These are phyloP conservation scores for Fusarium sp. DNA, from an alignment of 2,329 filamentous ascomycete genomes.

Conservation along the genomic window DNA sequence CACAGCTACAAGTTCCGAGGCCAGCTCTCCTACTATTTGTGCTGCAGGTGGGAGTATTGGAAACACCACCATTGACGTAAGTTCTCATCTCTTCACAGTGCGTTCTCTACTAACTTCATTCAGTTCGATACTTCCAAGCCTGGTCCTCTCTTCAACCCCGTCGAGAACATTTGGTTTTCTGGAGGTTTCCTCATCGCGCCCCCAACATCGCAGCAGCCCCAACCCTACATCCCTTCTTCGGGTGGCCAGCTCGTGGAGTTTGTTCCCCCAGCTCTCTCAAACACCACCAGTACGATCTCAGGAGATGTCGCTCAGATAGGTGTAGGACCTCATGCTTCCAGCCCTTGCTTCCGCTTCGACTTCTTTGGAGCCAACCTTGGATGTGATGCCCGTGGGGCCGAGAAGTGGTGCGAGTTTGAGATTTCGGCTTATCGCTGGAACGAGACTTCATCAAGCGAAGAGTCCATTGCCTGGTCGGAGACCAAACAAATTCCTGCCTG, in stretches of 20 bases:
- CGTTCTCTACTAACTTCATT: constrained; percentile 29
- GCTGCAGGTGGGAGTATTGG: constrained; percentile 54
- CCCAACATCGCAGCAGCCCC: constrained; percentile 52
- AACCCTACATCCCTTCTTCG: constrained; percentile 57
- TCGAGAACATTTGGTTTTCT: constrained; percentile 60
- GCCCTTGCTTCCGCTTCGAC: constrained; percentile 59
- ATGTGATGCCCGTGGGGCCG: constrained; percentile 55
- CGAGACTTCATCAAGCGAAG: constrained; percentile 51
- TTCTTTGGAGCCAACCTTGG: constrained; percentile 58
- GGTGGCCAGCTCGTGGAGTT: constrained; percentile 60
- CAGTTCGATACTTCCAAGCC: constrained; percentile 58
- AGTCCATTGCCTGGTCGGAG: constrained; percentile 59
- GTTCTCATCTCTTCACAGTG: constrained; percentile 22
- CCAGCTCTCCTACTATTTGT: constrained; percentile 47
- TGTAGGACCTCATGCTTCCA: constrained; percentile 56
- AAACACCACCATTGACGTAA: constrained; percentile 58
- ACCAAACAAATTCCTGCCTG: constrained; percentile 59
- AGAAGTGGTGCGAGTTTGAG: constrained; percentile 60
- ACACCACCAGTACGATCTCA: constrained; percentile 45
- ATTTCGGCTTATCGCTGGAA: constrained; percentile 60
- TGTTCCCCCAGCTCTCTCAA: constrained; percentile 55
- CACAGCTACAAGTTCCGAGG: constrained; percentile 12
- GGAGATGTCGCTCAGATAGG: constrained; percentile 59
- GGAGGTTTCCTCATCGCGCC: constrained; percentile 59
- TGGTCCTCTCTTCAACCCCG: constrained; percentile 59